Base-by-base conservation (phyloP, 345 rosid species). In the Aquilaria yunnanensis region DNA sequence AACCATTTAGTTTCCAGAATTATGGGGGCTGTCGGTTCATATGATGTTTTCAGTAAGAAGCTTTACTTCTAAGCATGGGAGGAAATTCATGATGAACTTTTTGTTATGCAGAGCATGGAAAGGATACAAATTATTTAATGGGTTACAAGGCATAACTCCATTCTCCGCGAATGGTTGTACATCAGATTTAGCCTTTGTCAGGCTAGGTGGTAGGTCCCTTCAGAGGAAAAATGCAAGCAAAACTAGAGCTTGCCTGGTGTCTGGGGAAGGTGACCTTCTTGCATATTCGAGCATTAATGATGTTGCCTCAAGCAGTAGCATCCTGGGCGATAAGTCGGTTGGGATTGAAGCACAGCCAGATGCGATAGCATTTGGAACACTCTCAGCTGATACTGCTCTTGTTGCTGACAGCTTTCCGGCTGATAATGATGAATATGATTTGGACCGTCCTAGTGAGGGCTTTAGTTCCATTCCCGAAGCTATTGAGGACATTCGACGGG, bases 401-500 rank as follows among this genome's bases (percentile, higher is more conserved):
- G 59, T 63, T 61, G 52, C 71, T 50, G 73, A 62, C 72, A 79
- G 75, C 49, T 85, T 87, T 59, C 71, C 80, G 33, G 3, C 67
- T 32, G 83, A 79, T 51, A 77, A 74, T 73, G 93, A 85, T 74
- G 93, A 78, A 45, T 84, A 49, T 76, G 90, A 89, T 56, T 77
- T 80, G 80, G 96, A 92, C 73, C 65, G 50, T 23, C 95, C 96
- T 41, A 84, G 96, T 0, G 76, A 67, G 53, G 93, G 96, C 29
- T 85, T 92, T 76, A 76, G 89, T 72, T 89, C 96, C 45, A 81
- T 92, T 57, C 80, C 84, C 5, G 89, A 89, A 69, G 98, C 96
- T 30, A 81, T 92, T 66, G 91, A 92, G 76, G 96, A 92, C 66
- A 81, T 92, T 33, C 92, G 96, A 56, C 96, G 72, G 56, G 98